phyloP scores from a whole-genome alignment of 2,329 filamentous ascomycete species.

The Aspergillus luchuensis region DNA sequence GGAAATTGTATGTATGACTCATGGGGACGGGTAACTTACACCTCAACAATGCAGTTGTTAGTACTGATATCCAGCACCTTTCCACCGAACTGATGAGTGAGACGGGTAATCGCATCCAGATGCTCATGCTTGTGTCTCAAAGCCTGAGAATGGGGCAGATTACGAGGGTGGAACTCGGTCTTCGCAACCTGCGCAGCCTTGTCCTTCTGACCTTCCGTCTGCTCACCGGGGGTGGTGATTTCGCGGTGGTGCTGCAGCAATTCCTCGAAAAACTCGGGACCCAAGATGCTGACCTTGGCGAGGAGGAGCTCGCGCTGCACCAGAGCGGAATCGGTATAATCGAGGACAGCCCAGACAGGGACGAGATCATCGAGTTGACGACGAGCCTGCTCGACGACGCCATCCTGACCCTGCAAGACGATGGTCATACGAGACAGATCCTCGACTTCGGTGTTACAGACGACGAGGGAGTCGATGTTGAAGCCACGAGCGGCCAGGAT shows the following conservation, averaged over 20 bases:
- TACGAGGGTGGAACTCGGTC: conserved; percentile 83
- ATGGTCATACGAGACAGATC: conserved; percentile 99
- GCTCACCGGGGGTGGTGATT: conserved; percentile 63
- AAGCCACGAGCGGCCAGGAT: conserved; percentile 95
- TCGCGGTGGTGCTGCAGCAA: conserved; percentile 93
- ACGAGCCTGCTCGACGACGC: conserved; percentile 94
- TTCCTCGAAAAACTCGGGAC: conserved; percentile 98
- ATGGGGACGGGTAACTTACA: conserved; percentile 62
- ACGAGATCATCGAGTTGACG: conserved; percentile 95
- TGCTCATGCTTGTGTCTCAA: conserved; percentile 97
- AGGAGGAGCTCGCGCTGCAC: conserved; percentile 95
- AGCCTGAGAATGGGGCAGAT: conserved; percentile 82
- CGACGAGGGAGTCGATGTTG: conserved; percentile 98
- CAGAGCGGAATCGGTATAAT: conserved; percentile 89
- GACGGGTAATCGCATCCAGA: conserved; percentile 91
- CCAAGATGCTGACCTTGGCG: conserved; percentile 94
- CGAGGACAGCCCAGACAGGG: conserved; percentile 95
- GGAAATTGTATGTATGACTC: no score
- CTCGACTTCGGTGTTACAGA: conserved; percentile 96
- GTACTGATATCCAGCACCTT: conserved; percentile 98
- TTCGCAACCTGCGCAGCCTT: conserved; percentile 25
- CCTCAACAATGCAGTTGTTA: conserved; percentile 96
- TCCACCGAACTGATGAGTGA: conserved; percentile 95
- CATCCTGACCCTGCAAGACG: conserved; percentile 92
- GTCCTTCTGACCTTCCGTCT: conserved; percentile 34